Percentiles rank a stretch among this genome's conserved stretches.
Conservation (phyloP, 2,329 filamentous ascomycete genomes). For the Colletotrichum kahawae region DNA sequence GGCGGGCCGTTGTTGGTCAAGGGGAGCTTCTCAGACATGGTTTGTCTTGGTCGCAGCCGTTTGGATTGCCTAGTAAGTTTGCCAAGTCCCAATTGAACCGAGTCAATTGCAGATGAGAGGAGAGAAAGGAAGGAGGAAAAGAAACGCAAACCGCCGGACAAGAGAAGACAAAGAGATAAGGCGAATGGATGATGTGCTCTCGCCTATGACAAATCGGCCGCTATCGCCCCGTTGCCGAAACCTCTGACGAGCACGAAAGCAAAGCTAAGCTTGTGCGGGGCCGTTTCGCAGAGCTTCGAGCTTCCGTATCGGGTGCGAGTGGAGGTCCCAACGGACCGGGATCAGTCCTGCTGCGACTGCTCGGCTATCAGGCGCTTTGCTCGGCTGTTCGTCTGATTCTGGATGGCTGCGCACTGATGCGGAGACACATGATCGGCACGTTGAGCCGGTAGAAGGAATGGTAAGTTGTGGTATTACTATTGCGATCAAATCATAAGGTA, state of each 20-base stretch:
- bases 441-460: not conserved
- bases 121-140: not conserved
- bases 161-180: not conserved
- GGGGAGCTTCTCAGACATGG: conserved; percentile 19
- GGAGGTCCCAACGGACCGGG: not conserved
- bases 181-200: not conserved
- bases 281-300: not conserved
- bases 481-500: not conserved
- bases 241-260: not conserved
- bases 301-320: conserved; percentile 3
- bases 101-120: not conserved
- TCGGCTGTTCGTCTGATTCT: conserved; percentile 12
- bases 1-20: not conserved
- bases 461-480: not conserved
- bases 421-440: not conserved
- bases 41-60: not conserved
- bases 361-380: conserved; percentile 9
- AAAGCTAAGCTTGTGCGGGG: not conserved
- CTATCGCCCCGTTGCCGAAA: conserved; percentile 4
- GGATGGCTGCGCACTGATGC: not conserved
- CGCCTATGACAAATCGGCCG: conserved; percentile 18
- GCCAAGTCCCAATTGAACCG: not conserved
- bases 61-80: not conserved
- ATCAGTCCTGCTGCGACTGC: conserved; percentile 9
- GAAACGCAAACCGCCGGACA: not conserved